phyloP scores from a whole-genome alignment of 1,284 basidiomycete species.

The Moniliophthora roreri region DNA sequence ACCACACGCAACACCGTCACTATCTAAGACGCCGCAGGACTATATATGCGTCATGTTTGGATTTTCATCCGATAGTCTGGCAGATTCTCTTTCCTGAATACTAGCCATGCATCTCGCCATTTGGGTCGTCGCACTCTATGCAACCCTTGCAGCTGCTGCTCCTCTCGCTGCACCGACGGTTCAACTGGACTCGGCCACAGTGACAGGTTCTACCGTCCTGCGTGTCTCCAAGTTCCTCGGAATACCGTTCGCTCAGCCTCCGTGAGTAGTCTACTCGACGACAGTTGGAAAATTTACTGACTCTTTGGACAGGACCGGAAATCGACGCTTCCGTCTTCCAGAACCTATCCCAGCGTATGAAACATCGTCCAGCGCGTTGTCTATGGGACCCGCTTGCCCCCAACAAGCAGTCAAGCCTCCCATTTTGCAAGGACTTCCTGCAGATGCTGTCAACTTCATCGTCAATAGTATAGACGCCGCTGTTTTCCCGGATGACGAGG shows the following conservation, averaged over 20 bases:
- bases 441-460: constrained; percentile 34
- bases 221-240: constrained; percentile 42
- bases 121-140: background rate
- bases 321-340: constrained; percentile 50
- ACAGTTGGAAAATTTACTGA: too few relatives aligned
- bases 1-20: too few relatives aligned
- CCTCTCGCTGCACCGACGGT: constrained; percentile 32
- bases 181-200: constrained; percentile 38
- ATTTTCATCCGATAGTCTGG: too few relatives aligned
- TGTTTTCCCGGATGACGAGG: constrained; percentile 41
- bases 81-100: background rate
- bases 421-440: constrained; percentile 30
- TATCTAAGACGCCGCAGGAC: too few relatives aligned
- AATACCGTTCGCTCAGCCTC: constrained; percentile 51
- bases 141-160: constrained; percentile 5
- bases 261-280: too few relatives aligned
- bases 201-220: constrained; percentile 33
- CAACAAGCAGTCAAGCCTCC: constrained; percentile 42
- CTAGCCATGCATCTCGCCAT: constrained; percentile 9
- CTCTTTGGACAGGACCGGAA: constrained; percentile 13
- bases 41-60: too few relatives aligned
- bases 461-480: constrained; percentile 31
- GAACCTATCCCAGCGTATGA: constrained; percentile 41
- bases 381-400: constrained; percentile 47
- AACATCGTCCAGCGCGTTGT: constrained; percentile 36